Base-by-base conservation (phyloP, 768 basidiomycete genomes). In the Nevesoporus exiguus region DNA sequence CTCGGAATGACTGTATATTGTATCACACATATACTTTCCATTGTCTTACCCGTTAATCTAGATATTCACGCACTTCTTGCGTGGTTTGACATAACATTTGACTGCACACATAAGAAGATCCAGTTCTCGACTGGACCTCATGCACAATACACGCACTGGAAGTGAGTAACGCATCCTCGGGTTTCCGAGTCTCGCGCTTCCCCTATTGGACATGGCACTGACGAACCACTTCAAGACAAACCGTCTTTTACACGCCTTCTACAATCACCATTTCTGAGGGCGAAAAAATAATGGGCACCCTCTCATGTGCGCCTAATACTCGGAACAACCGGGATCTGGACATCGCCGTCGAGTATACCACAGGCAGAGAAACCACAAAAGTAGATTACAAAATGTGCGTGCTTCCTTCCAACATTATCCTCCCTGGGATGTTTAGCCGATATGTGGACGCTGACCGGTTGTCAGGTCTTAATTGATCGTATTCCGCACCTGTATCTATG, bases 81-180 rank as follows among this genome's bases (percentile, higher is more conserved):
- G 31, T 99, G 97, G 97, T 99, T 99, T 74, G 97, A 99, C 71
- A 88, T 96, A 66, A 80, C 85, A 39, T 99, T 99, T 76, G 88
- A 90, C 53, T 93, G 89, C 70, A 93, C 93, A 52, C 97, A 98
- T 78, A 97, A 93, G 73, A 91, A 90, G 68, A 86, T 95, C 58
- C 84, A 85, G 65, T 99, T 99, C 74, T 96, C 93, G 43, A 99
- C 97, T 13, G 97, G 97, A 13, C 97, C 97, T 14, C 97, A 98
- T 64, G 91, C 95, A 51, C 89, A 93, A 72, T 94, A 94, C 74
- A 94, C 92, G 25, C 92, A 94, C 70, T 94, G 92, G 92, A 94
- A 94, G 93, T 94, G 63, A 70, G 91, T 83, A 21, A 24, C 29
- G 40, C 27, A 9, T 42, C 19, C 17, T 8, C 42, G 14, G 19